Evolutionary conservation across 1,284 basidiomycete species (phyloP), one percentile per base, ranked within the genome.

Genomic region (Veloboletus limbatus): DNA sequence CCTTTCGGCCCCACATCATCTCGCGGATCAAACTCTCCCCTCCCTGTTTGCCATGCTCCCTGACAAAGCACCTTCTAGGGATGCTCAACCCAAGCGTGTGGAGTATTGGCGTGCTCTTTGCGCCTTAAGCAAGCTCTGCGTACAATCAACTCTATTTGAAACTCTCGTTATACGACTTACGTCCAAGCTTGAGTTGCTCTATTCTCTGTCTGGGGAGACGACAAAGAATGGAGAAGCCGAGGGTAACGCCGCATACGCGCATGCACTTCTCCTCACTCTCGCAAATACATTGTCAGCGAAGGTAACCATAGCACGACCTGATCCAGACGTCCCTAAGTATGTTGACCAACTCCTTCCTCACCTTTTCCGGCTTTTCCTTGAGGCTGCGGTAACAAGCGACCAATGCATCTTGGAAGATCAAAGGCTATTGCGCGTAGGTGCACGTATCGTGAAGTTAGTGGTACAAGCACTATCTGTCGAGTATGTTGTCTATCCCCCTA

Each of bases 111-210:
- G 77, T 16, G 80, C 81, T 13, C 79, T 99, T 25, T 72, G 77
- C 2, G 81, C 86, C 4, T 76, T 99, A 21, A 77, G 82, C 31
- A 78, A 75, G 10, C 77, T 99, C 11, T 96, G 92, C 62, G 66
- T 79, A 3, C 80, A 86, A 36, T 76, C 88, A 0, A 76, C 82
- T 18, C 75, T 98, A 21, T 98, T 97, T 66, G 91, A 93, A 62
- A 85, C 77, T 6, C 77, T 98, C 24, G 81, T 92, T 31, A 78
- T 92, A 36, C 82, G 88, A 18, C 71, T 98, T 10, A 81, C 78
- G 1, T 84, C 87, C 2, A 92, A 92, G 65, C 72, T 98, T 21
- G 88, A 93, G 52, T 61, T 88, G 2, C 64, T 89, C 30, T 85
- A 81, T 54, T 65, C 79, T n/a, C 67, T 73, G 8, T 51, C 60